Conservation (phyloP, 2,329 filamentous ascomycete species). For the Botrytis hyacinthi region DNA sequence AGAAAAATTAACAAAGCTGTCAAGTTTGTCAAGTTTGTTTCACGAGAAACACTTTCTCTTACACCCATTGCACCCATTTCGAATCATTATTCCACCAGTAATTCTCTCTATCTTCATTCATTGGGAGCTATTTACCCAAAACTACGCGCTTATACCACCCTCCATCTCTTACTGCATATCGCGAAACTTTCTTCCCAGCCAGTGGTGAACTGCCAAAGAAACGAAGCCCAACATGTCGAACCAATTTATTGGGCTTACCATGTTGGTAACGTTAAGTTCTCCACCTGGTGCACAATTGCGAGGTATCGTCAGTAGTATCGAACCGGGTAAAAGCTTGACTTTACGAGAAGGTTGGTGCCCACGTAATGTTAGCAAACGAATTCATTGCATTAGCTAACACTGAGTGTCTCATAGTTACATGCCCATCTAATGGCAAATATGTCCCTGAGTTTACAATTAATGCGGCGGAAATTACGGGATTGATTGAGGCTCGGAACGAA, state of each 20-base stretch:
- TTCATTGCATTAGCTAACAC: constrained; percentile 12
- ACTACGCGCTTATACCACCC: constrained; percentile 6
- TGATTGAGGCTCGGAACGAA: constrained; percentile 37
- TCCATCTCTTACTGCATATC: constrained; percentile 15
- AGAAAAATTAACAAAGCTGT: constrained; percentile 11
- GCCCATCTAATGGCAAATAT: constrained; percentile 36
- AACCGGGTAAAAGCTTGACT: constrained; percentile 39
- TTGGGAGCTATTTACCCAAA: neutral
- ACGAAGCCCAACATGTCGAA: constrained; percentile 34
- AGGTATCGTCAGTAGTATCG: constrained; percentile 38
- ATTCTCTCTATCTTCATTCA: neutral
- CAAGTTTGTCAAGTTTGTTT: constrained; percentile 2
- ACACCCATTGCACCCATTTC: neutral
- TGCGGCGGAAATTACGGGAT: constrained; percentile 36
- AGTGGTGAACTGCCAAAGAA: constrained; percentile 24
- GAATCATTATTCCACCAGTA: neutral
- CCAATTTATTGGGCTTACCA: constrained; percentile 40
- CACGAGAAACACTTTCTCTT: neutral
- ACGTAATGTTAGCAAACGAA: constrained; percentile 2
- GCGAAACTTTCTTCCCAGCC: constrained; percentile 1
- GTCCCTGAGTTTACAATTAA: constrained; percentile 38
- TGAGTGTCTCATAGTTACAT: constrained; percentile 30
- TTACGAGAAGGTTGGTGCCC: constrained; percentile 37
- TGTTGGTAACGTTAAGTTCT: constrained; percentile 40
- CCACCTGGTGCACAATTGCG: constrained; percentile 39